Base-by-base conservation (phyloP, 1,284 basidiomycete species). In the Clitocybe nebularis region DNA sequence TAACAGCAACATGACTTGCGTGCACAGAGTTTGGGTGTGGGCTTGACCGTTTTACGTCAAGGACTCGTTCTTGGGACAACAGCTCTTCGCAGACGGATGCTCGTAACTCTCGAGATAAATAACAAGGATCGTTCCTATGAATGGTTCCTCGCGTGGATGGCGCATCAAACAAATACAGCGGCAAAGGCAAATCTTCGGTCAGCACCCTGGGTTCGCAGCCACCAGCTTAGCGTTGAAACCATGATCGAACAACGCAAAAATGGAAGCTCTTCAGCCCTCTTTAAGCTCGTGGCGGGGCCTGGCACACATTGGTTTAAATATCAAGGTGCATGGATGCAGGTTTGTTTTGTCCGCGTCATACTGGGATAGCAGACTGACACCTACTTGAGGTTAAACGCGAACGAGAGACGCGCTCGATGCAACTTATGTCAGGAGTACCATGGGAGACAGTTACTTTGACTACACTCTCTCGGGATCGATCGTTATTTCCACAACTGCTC, bases 71-170 rank as follows among this genome's bases (percentile, higher is more conserved):
- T 90, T 11, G 85, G 82, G 13, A 77, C 86, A 4, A 81, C 77
- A 3, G 75, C 87, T 23, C 81, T 94, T 30, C 93, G 90, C 45
- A 76, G 96, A 17, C 81, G 95, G 22, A 75, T 99, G 70, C 82
- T 99, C 38, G 93, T 99, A 32, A 88, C 92, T 4, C 79, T 99
- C 36, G 96, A 99, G 68, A 93, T 99, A 53, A 92, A 91, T 39
- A 97, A 94, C 56, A 93, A 94, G 59, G 96, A 99, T 62, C 84
- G 80, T 20, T 77, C 94, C 2, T 98, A 99, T 63, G 87, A 92
- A 25, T 99, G 96, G 94, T 95, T 99, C 63, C 80, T 99, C 21
- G 76, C 89, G 48, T 99, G 96, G 96, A 93, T 99, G 89, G 84
- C 93, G 2, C 77, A 76, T 45, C 77, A 80, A 55, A 63, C 76